Percentiles rank a stretch among this genome's conserved stretches.
Conservation (phyloP, 345 rosid species). For the Linum tenue region DNA sequence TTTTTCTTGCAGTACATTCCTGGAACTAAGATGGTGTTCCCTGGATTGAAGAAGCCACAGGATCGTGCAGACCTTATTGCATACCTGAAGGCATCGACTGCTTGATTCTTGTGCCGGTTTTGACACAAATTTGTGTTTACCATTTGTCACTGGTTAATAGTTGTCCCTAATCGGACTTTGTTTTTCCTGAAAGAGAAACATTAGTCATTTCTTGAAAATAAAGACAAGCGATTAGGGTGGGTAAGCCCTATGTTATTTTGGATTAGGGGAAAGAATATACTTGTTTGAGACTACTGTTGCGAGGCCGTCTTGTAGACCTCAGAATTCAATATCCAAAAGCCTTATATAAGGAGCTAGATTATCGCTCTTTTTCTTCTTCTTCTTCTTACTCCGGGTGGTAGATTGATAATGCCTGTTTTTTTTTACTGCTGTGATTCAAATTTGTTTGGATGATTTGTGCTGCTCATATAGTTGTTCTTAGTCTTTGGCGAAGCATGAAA, state of each 20-base stretch:
- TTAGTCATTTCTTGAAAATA: neutral
- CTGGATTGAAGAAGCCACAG: conserved; percentile 91
- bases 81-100: conserved; percentile 73
- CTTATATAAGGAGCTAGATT: neutral
- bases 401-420: too few species aligned
- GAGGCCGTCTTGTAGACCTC: neutral
- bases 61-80: conserved; percentile 90
- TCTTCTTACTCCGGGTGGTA: too few species aligned
- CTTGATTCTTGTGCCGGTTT: conserved; percentile 10
- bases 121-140: neutral
- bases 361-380: too few species aligned
- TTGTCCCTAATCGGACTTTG: neutral
- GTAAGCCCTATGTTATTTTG: neutral
- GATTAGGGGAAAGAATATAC: neutral
- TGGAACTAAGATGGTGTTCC: conserved; percentile 98
- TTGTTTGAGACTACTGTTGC: neutral
- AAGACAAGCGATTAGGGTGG: neutral
- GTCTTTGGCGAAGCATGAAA: too few species aligned
- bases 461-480: too few species aligned
- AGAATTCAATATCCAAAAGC: neutral
- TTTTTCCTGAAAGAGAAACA: neutral
- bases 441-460: too few species aligned
- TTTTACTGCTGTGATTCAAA: too few species aligned
- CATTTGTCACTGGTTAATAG: neutral
- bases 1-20: conserved; percentile 72